Evolutionary conservation across 1,284 basidiomycete species (phyloP).

Genomic region (Heterobasidion annosum): DNA sequence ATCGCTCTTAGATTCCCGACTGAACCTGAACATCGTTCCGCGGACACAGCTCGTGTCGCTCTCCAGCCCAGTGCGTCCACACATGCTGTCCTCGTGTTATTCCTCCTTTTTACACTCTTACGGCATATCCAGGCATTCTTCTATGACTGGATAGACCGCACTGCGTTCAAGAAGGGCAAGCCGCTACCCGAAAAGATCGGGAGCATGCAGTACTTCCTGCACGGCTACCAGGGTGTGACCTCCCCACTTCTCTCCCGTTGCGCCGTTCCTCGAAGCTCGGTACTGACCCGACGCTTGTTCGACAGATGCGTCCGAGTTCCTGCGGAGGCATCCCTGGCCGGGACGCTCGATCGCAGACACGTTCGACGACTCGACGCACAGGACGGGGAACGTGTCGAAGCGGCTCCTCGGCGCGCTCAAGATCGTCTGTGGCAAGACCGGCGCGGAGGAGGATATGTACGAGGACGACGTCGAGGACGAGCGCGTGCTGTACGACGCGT

Average conservation of each 20-base stretch:
- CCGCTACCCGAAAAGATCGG: slow-evolving; percentile 80
- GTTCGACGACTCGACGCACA: slow-evolving; percentile 73
- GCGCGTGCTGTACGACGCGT: slow-evolving; percentile 51
- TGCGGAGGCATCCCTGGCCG: slow-evolving; percentile 83
- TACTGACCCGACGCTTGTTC: neutral
- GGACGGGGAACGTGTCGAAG: slow-evolving; percentile 55
- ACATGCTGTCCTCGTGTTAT: neutral
- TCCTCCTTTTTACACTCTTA: slow-evolving; percentile 3
- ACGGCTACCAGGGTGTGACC: slow-evolving; percentile 66
- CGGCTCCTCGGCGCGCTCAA: slow-evolving; percentile 59
- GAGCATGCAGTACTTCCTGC: slow-evolving; percentile 83
- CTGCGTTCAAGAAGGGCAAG: slow-evolving; percentile 71
- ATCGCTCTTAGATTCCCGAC: slow-evolving; percentile 71
- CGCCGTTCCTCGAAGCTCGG: neutral
- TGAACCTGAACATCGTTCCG: slow-evolving; percentile 77
- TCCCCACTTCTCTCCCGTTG: neutral
- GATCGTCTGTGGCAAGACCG: slow-evolving; percentile 73
- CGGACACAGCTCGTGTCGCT: slow-evolving; percentile 78
- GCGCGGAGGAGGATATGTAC: slow-evolving; percentile 56
- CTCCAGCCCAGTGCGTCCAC: slow-evolving; percentile 56
- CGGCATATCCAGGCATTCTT: slow-evolving; percentile 64
- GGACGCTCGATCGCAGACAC: slow-evolving; percentile 77
- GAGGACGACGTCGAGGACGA: slow-evolving; percentile 70
- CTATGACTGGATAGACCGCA: slow-evolving; percentile 83
- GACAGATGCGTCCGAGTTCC: slow-evolving; percentile 78